Base-by-base conservation (phyloP, 306 rosid species). In the Castanopsis chinensis region DNA sequence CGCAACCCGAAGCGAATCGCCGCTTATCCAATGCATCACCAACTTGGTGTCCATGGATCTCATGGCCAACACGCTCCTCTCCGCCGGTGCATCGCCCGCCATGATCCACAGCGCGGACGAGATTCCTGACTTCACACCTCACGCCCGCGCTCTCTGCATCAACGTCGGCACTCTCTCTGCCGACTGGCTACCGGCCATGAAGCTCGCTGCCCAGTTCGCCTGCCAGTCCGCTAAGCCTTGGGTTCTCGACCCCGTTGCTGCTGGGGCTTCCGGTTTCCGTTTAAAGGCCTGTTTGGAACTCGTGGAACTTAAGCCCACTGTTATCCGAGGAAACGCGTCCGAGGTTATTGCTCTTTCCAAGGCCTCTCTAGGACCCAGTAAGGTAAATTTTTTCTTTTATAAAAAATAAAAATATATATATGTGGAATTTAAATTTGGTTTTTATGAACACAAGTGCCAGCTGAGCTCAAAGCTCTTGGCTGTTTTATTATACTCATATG, bases 191-290 rank as follows among this genome's bases (percentile, higher is more conserved):
- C 92, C 94, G 4, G 86, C 92, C 71, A 92, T 92, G 97, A 87
- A 85, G 18, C 13, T 86, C 52, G 92, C 97, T 56, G 92, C 97
- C 0, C 23, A 73, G 13, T 60, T 86, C 7, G 88, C 92, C 11
- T 35, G 45, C 11, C 13, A 61, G 18, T 74, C 81, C 23, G 85
- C 79, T 18, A 90, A 70, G 73, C 99, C 98, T 0, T 94, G 97
- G 97, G 90, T 94, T 59, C 97, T 94, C 15, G 97, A 94, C 69
- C 99, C 97, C 0, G 97, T 94, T 65, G 97, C 97, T 25, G 95
- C 78, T 13, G 88, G 90, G 2, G 97, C 97, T 51, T 90, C 97
- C 12, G 11, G 67, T 17, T 95, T 90, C 72, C 90, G 97, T 15
- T 58, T 91, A 75, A 59, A 79, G 55, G 95, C 96, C 68, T 94